phyloP scores from a whole-genome alignment of 169 alveolate species.

The Perkinsus marinus region DNA sequence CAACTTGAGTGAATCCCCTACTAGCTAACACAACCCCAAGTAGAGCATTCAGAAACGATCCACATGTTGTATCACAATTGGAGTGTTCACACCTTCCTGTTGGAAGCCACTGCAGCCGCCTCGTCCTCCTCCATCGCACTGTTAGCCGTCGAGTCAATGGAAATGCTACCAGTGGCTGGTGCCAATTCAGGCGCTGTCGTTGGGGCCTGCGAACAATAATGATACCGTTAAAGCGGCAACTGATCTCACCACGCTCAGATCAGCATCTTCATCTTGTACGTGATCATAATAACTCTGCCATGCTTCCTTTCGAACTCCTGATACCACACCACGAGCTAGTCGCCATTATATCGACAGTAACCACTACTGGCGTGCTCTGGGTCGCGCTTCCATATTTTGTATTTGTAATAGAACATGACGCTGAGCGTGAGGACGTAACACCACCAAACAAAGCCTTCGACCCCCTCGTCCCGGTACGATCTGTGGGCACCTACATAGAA shows the following conservation, averaged over 20 bases:
- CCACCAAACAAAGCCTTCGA: neutral
- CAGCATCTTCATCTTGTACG: neutral
- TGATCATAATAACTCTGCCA: neutral
- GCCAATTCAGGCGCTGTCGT: neutral
- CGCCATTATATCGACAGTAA: no score
- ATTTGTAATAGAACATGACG: neutral
- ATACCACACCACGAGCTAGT: neutral
- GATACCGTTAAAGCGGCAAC: neutral
- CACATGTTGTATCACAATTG: no score
- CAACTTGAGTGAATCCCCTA: neutral
- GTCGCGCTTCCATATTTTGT: neutral
- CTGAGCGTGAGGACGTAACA: neutral
- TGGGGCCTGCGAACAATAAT: neutral
- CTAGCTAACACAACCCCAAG: neutral
- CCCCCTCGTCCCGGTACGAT: neutral
- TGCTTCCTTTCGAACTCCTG: neutral
- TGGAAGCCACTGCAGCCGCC: neutral
- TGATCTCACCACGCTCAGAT: neutral
- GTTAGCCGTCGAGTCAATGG: neutral
- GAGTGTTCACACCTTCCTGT: neutral
- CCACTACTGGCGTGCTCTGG: neutral
- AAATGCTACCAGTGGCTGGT: neutral
- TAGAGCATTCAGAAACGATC: neutral
- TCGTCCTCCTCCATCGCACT: neutral
- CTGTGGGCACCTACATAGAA: neutral